These are phyloP conservation scores for Amylostereum areolatum DNA, from an alignment of 1,284 basidiomycete genomes.

Conservation along the genomic window DNA sequence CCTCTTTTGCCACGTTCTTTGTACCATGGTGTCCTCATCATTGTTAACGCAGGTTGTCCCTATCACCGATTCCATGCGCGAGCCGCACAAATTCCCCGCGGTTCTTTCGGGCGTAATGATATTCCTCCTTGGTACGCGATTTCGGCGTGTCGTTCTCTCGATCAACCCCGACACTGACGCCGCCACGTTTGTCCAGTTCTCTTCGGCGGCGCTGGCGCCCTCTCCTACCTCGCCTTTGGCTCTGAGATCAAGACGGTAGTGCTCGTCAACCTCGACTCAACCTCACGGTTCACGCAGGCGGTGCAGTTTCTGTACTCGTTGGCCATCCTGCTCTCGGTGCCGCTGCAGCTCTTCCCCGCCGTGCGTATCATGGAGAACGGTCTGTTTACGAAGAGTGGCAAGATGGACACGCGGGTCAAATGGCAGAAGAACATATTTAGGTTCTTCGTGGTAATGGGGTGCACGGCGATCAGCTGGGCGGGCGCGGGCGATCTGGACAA, in stretches of 20 bases:
- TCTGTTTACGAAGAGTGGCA: conserved; percentile 89
- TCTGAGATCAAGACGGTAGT: conserved; percentile 89
- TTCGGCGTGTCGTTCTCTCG: too few species aligned
- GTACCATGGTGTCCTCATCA: conserved; percentile 1
- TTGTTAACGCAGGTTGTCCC: conserved; percentile 65
- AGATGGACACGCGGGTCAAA: conserved; percentile 60
- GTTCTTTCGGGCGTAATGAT: conserved; percentile 91
- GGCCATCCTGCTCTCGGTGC: conserved; percentile 91
- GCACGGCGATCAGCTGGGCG: conserved; percentile 73
- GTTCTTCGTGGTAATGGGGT: conserved; percentile 68
- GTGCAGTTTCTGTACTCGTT: conserved; percentile 88
- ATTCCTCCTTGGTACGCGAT: conserved; percentile 54
- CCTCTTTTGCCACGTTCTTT: conserved; percentile 19
- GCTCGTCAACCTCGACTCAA: conserved; percentile 87
- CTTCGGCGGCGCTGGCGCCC: conserved; percentile 86
- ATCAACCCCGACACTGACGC: neutral
- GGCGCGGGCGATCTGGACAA: conserved; percentile 94
- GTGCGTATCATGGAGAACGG: conserved; percentile 97
- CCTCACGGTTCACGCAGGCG: conserved; percentile 84
- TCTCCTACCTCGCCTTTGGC: conserved; percentile 89
- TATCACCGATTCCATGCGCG: conserved; percentile 94
- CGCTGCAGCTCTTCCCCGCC: conserved; percentile 96
- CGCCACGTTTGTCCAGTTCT: conserved; percentile 43
- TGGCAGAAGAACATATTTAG: conserved; percentile 95
- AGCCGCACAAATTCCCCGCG: conserved; percentile 89